Evolutionary conservation across 2,329 filamentous ascomycete species (phyloP).

Genomic region (Dactylellina sp.): DNA sequence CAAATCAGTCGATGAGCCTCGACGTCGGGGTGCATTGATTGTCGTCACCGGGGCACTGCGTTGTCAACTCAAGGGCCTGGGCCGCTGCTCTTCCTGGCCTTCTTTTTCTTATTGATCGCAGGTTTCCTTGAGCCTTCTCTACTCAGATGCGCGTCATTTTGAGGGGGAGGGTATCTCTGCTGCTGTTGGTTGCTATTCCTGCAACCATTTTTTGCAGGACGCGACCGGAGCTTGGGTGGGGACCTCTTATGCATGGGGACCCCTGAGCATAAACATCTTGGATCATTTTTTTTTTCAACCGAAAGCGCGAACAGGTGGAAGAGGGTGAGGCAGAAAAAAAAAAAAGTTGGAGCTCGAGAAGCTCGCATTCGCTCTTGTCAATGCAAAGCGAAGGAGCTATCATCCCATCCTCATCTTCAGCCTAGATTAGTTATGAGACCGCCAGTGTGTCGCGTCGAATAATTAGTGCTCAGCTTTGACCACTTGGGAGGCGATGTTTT

Average conservation of each 20-base stretch:
- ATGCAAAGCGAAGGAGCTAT: not conserved
- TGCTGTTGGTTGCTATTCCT: slow-evolving; percentile 20
- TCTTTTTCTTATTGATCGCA: not conserved
- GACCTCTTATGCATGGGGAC: slow-evolving; percentile 37
- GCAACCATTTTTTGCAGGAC: slow-evolving; percentile 28
- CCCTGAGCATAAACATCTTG: not conserved
- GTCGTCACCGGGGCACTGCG: slow-evolving; percentile 18
- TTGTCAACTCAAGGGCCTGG: slow-evolving; percentile 4
- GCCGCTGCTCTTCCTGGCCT: too few species aligned
- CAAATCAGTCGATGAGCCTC: slow-evolving; percentile 25
- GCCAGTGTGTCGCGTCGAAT: too few species aligned
- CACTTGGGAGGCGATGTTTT: too few species aligned
- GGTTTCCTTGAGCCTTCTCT: too few species aligned
- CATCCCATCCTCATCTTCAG: not conserved
- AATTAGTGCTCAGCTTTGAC: too few species aligned
- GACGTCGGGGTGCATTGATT: not conserved
- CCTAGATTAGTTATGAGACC: not conserved
- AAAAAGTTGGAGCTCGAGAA: not conserved
- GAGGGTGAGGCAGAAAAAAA: not conserved
- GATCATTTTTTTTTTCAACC: slow-evolving; percentile 13
- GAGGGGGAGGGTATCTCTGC: slow-evolving; percentile 19
- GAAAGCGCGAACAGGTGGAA: slow-evolving; percentile 4
- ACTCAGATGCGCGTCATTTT: slow-evolving; percentile 47
- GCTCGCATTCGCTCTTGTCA: not conserved
- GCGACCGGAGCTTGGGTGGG: slow-evolving; percentile 48